A percentile compares a stretch with the other conserved stretches of the same genome.
Conservation (phyloP, 495 filamentous ascomycete genomes). For the Podospora fimiseda region DNA sequence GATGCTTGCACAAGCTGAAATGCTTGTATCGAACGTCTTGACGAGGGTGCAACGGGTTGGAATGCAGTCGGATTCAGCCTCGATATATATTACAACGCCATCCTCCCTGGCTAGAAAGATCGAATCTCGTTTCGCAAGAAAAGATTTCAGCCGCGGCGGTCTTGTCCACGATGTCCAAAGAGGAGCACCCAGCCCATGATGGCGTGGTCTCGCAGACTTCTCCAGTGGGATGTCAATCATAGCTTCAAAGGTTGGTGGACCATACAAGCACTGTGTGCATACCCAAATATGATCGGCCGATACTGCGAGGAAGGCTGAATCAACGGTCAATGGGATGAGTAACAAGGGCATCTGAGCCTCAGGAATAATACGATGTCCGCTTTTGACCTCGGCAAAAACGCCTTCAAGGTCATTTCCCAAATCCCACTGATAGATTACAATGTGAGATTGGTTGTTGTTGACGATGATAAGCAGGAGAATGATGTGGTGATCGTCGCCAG, state of each 20-base stretch:
- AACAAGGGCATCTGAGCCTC: conserved; percentile 59
- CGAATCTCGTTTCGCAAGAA: conserved; percentile 56
- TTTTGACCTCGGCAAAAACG: conserved; percentile 35
- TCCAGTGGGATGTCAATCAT: conserved; percentile 27
- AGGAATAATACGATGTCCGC: conserved; percentile 46
- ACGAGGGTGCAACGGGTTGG: conserved; percentile 47
- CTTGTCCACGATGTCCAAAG: conserved; percentile 65
- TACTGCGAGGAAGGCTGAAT: conserved; percentile 59
- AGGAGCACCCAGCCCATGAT: conserved; percentile 36
- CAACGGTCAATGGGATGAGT: conserved; percentile 60
- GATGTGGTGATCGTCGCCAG: conserved; percentile 58
- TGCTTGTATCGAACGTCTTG: conserved; percentile 54
- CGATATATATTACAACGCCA: conserved; percentile 62
- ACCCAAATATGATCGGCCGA: conserved; percentile 52
- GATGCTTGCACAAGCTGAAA: conserved; percentile 57
- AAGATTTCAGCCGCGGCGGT: conserved; percentile 54
- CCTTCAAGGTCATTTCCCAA: conserved; percentile 30
- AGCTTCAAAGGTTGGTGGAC: conserved; percentile 37
- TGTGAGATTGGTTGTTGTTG: conserved; percentile 51
- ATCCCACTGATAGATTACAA: conserved; percentile 74
- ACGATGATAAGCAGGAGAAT: conserved; percentile 70
- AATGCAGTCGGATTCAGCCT: conserved; percentile 50
- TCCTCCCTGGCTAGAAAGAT: conserved; percentile 79
- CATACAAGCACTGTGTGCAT: conserved; percentile 52
- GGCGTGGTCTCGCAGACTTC: conserved; percentile 27